Evolutionary conservation across 176 grass and related monocot genomes (phyloP).

Genomic region (Aegilops longissima): DNA sequence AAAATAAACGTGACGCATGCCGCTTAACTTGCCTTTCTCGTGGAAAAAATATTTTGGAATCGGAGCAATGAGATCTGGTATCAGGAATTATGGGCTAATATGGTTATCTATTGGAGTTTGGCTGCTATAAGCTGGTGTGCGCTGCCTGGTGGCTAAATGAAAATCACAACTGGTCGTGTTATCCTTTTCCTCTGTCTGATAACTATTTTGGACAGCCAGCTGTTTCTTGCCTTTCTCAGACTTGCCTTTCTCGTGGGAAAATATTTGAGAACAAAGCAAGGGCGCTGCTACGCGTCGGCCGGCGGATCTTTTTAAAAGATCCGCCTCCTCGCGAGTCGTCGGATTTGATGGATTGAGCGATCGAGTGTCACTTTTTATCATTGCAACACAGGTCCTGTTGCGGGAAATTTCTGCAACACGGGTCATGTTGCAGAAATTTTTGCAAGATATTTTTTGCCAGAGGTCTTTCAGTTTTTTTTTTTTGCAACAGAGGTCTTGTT

Average conservation of each 20-base stretch:
- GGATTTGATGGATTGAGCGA: too few species aligned
- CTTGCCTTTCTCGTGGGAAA: neutral
- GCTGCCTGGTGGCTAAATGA: neutral
- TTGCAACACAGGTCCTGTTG: too few species aligned
- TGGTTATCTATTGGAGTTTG: slow-evolving; percentile 16
- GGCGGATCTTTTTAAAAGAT: too few species aligned
- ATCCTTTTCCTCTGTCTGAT: neutral
- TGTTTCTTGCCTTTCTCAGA: neutral
- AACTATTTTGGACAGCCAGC: neutral
- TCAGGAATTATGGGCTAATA: neutral
- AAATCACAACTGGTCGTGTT: neutral
- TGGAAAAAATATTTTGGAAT: neutral
- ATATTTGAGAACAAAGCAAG: neutral
- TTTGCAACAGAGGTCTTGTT: too few species aligned
- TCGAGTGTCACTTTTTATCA: too few species aligned
- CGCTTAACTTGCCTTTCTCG: neutral
- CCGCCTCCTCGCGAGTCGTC: too few species aligned
- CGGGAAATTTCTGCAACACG: too few species aligned
- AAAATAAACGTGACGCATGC: neutral
- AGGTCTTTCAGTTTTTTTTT: too few species aligned
- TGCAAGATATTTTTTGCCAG: too few species aligned
- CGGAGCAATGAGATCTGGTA: neutral
- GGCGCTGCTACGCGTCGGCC: too few species aligned
- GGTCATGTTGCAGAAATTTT: too few species aligned
- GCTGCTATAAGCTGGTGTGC: neutral